Percentiles rank a stretch among this genome's conserved stretches.
phyloP scores from a whole-genome alignment of 805 yeast genomes.

The Yarrowia divulgata region DNA sequence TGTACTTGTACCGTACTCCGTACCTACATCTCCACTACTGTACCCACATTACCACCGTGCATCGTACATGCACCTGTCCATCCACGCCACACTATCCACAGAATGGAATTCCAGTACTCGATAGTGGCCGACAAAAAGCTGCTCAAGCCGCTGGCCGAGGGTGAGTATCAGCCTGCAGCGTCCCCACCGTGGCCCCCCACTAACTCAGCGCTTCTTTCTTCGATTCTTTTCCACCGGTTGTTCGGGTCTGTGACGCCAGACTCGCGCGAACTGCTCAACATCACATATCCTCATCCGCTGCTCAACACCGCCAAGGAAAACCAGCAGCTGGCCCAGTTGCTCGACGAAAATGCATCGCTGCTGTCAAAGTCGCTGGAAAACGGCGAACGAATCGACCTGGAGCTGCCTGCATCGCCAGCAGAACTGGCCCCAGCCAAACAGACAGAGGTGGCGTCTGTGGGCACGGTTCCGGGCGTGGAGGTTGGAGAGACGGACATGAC shows the following conservation, averaged over 20 bases:
- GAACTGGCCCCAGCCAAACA: constrained; percentile 7
- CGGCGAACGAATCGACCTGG: constrained; percentile 39
- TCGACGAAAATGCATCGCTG: constrained; percentile 51
- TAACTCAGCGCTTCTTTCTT: constrained; percentile 56
- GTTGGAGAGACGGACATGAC: constrained; percentile 41
- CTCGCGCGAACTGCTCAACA: constrained; percentile 52
- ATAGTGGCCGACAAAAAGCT: constrained; percentile 34
- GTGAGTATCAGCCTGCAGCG: neutral
- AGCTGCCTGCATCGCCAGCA: neutral
- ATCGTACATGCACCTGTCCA: constrained; percentile 1
- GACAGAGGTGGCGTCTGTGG: neutral
- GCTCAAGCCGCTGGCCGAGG: constrained; percentile 34
- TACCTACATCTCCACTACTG: no score
- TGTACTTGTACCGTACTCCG: no score
- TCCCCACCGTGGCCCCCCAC: neutral
- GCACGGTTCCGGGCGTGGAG: constrained; percentile 7
- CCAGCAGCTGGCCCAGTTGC: constrained; percentile 58
- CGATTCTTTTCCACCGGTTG: constrained; percentile 71
- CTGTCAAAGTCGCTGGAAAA: constrained; percentile 46
- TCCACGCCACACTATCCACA: constrained; percentile 20
- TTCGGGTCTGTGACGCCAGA: constrained; percentile 69
- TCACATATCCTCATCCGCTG: constrained; percentile 34
- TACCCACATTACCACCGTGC: neutral
- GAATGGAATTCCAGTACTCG: constrained; percentile 37
- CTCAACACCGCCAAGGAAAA: constrained; percentile 54